Evolutionary conservation across 306 rosid species (phyloP), one percentile per base, ranked within the genome.

Genomic region (Pyrus communis): DNA sequence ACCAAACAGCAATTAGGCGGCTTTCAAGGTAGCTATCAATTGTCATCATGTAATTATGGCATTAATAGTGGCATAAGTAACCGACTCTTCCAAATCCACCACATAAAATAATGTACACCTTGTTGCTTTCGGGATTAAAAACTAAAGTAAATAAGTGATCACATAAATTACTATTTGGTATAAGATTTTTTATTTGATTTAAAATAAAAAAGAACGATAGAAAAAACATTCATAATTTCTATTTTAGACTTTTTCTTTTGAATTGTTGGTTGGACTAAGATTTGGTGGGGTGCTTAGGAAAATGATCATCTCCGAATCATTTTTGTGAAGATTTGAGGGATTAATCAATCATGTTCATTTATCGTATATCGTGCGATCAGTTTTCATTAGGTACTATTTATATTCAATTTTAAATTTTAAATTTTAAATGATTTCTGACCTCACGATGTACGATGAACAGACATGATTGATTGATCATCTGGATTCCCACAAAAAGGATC

Each of bases 1-100:
- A 80, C 85, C 70, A 66, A 51, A 27, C 78, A 80, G 84, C 69
- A 65, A 73, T 38, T 58, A 23, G 77, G 77, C 57, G 25, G 77
- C 77, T 25, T 74, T 74, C 77, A 40, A 38, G 75, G 25, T 54
- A n/a, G 45, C 13, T 60, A 12, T 33, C 12, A 38, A 23, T 55
- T 33, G 22, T 51, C 46, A 30, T 52, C 18, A 6, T 73, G 14
- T 25, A 12, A 33, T 71, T 14, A 30, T 31, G 69, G 27, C 70
- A 35, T 66, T 31, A 66, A 49, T 46, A 49, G 55, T 49, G 15
- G 19, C 54, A 15, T 5, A 4, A 70, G 66, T 30, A 30, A 1
- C 5, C 10, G 9, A 27, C 67, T 61, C 19, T 63, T 23, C 68
- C 33, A 11, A 28, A 15, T 63, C 42, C 68, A 63, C 33, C 18